Base-by-base conservation (phyloP, 805 yeast genomes). In the Metschnikowia kofuensis region DNA sequence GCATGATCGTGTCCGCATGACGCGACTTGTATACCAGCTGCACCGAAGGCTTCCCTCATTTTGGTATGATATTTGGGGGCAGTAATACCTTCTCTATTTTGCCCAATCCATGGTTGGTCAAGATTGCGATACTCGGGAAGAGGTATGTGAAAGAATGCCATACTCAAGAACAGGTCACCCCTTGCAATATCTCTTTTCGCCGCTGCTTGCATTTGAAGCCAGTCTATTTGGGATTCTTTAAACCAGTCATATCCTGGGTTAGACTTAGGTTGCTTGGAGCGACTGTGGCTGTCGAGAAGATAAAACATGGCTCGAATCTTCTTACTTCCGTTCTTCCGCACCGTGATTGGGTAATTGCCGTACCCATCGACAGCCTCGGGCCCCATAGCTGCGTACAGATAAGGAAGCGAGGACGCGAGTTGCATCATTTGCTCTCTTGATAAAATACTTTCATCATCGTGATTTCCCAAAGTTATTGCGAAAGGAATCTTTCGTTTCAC, bases 131-230 rank as follows among this genome's bases (percentile, higher is more conserved):
- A 91, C 65, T 94, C 98, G 1, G 96, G 94, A 14, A 91, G 56
- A 0, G 99, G 99, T 30, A 94, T 91, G 63, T 94, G 99, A 76
- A 91, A 87, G 59, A 94, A 92, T 0, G 96, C 96, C 89, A 94
- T 83, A 11, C 89, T 76, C 52, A 88, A 60, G 35, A 80, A 84
- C 5, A 68, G 62, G 29, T 63, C 38, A 31, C 40, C 37, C 13
- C 16, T 53, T 14, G 64, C 55, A 45, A 60, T 53, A 40, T 67
- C 55, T 44, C 60, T 62, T 42, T 67, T 57, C 4, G 57, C 66
- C 31, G 48, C 52, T 10, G 44, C 45, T 45, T 48, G 44, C 21
- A 64, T 58, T 47, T 74, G 71, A 26, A 88, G 53, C 70, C 79
- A 86, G 5, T 77, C 74, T 55, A 87, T 70, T 65, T 89, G 96